These are phyloP conservation scores for Phytophthora niederhauseri DNA, from an alignment of 352 stramenopile species.

Conservation along the genomic window DNA sequence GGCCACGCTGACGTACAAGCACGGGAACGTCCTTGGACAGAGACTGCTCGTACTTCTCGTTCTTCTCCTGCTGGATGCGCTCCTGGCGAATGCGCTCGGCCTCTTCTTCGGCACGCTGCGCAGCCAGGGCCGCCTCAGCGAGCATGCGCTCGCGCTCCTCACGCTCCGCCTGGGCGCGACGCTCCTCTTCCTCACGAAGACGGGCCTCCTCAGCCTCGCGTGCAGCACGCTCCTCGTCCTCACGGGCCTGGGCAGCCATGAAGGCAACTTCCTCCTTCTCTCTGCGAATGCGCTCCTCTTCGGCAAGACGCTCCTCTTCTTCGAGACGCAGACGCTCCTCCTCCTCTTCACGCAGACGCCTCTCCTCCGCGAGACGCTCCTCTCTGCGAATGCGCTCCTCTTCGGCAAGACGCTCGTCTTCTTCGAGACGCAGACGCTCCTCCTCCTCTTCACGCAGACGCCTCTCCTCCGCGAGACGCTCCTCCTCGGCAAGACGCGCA, in stretches of 20 bases:
- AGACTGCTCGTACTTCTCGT: slow-evolving; percentile 87
- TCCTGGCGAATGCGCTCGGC: slow-evolving; percentile 55
- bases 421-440: slow-evolving; percentile 33
- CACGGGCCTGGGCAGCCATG: slow-evolving; percentile 18
- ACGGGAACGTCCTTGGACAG: slow-evolving; percentile 89
- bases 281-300: slow-evolving; percentile 31
- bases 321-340: slow-evolving; percentile 36
- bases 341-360: slow-evolving; percentile 26
- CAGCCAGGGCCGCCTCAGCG: slow-evolving; percentile 48
- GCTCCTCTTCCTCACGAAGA: slow-evolving; percentile 34
- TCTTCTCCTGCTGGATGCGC: slow-evolving; percentile 68
- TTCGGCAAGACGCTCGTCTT: slow-evolving; percentile 34
- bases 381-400: slow-evolving; percentile 33
- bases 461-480: slow-evolving; percentile 20
- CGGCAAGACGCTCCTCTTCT: slow-evolving; percentile 33
- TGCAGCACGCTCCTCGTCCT: slow-evolving; percentile 36
- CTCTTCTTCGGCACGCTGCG: slow-evolving; percentile 46
- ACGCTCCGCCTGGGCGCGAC: slow-evolving; percentile 37
- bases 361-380: slow-evolving; percentile 20
- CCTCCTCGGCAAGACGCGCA: slow-evolving; percentile 28
- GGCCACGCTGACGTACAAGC: slow-evolving; percentile 72
- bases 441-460: slow-evolving; percentile 29
- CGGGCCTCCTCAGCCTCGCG: slow-evolving; percentile 37
- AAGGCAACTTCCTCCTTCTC: slow-evolving; percentile 29
- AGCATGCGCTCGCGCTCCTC: slow-evolving; percentile 50